Conservation (phyloP, 106 monocot genomes). For the Acanthochlamys bracteata region DNA sequence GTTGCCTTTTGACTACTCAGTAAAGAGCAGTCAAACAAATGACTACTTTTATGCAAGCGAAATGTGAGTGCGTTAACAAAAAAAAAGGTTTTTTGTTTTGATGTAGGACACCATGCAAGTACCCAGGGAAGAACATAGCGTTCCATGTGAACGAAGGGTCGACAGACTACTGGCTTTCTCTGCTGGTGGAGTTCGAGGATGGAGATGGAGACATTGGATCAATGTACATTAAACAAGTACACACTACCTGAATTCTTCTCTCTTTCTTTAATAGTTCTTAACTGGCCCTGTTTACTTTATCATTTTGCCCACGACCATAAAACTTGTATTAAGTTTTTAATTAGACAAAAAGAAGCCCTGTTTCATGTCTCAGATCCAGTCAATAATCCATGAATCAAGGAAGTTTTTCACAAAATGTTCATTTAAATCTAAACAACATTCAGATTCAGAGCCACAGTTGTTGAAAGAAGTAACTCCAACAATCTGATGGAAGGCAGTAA, state of each 20-base stretch:
- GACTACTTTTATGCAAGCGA: too few species aligned
- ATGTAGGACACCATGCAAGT: constrained; percentile 77
- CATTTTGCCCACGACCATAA: not conserved
- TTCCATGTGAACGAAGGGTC: constrained; percentile 97
- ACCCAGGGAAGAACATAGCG: constrained; percentile 63
- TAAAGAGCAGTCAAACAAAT: too few species aligned
- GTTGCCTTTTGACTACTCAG: too few species aligned
- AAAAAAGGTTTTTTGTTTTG: not conserved
- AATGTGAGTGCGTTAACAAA: not conserved
- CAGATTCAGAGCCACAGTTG: too few species aligned
- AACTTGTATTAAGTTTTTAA: not conserved
- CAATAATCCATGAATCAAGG: too few species aligned
- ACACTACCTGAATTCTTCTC: too few species aligned
- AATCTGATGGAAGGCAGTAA: too few species aligned
- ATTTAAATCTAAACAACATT: too few species aligned
- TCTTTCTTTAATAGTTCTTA: not conserved
- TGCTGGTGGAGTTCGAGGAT: constrained; percentile 88
- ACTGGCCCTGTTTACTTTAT: too few species aligned
- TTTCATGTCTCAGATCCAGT: not conserved
- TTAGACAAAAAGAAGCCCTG: not conserved
- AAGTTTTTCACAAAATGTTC: too few species aligned
- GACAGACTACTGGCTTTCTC: constrained; percentile 89
- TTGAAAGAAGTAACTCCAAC: too few species aligned
- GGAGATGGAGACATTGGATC: constrained; percentile 93
- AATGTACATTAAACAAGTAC: constrained; percentile 80